Conservation (phyloP, 2,329 filamentous ascomycete species). For the Apiospora aurea region DNA sequence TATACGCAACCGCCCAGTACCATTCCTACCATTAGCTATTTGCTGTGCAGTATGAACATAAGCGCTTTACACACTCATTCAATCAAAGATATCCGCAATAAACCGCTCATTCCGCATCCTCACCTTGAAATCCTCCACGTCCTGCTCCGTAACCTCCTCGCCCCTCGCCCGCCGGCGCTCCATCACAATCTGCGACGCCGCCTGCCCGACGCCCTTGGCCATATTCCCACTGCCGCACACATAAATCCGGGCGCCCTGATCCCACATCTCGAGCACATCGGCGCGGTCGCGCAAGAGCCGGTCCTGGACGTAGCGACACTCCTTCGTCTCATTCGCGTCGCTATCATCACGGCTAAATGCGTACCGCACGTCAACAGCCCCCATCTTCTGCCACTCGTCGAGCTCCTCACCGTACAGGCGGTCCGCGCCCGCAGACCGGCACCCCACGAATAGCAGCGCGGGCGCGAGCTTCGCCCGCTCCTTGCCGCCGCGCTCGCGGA, state of each 20-base stretch:
- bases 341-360: conserved; percentile 53
- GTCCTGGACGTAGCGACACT: conserved; percentile 35
- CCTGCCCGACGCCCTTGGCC: conserved; percentile 44
- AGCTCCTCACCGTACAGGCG: conserved; percentile 51
- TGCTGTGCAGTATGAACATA: too few relatives aligned
- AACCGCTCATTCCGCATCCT: conserved; percentile 41
- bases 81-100: conserved; percentile 46
- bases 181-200: conserved; percentile 41
- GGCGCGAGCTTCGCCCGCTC: conserved; percentile 45
- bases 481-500: conserved; percentile 35
- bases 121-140: conserved; percentile 32
- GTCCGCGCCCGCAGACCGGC: conserved; percentile 52
- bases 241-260: conserved; percentile 53
- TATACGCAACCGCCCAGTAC: neutral
- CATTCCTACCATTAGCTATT: neutral
- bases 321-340: conserved; percentile 44
- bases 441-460: conserved; percentile 57
- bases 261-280: conserved; percentile 32
- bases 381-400: conserved; percentile 53
- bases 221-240: conserved; percentile 59
- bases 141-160: conserved; percentile 30
- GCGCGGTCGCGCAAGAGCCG: conserved; percentile 33
- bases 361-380: conserved; percentile 58
- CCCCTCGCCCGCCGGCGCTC: conserved; percentile 27
- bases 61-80: neutral